A percentile compares a stretch with the other conserved stretches of the same genome.
Evolutionary conservation across 495 filamentous ascomycete species (phyloP).

Genomic region (Penicillium arizonense): DNA sequence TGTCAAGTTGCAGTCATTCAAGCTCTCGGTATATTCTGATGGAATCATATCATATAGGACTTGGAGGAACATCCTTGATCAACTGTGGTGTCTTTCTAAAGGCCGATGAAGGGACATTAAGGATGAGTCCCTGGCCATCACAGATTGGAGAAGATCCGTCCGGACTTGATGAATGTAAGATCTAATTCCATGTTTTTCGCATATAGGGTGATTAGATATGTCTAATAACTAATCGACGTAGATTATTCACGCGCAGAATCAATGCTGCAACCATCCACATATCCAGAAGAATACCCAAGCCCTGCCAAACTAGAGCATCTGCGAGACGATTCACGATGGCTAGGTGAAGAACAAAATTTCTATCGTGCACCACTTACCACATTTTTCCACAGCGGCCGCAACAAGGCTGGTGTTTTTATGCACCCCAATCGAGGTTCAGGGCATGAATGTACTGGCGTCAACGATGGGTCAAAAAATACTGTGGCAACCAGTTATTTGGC

Average conservation of each 20-base stretch:
- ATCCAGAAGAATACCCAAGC: constrained; percentile 55
- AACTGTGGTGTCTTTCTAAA: constrained; percentile 68
- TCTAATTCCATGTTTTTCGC: not conserved
- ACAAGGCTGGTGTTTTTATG: constrained; percentile 63
- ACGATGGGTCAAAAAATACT: constrained; percentile 66
- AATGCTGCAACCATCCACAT: constrained; percentile 58
- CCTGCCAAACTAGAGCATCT: constrained; percentile 58
- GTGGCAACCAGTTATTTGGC: constrained; percentile 64
- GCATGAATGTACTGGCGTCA: constrained; percentile 61
- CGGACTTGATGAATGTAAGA: constrained; percentile 50
- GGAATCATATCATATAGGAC: constrained; percentile 32
- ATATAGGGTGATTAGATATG: not conserved
- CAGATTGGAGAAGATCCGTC: constrained; percentile 51
- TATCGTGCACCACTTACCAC: constrained; percentile 60
- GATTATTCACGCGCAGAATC: constrained; percentile 55
- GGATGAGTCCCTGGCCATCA: constrained; percentile 57
- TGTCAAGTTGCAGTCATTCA: not conserved
- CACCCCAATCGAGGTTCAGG: constrained; percentile 56
- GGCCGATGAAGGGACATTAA: constrained; percentile 53
- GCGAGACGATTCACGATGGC: constrained; percentile 49
- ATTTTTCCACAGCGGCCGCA: constrained; percentile 56
- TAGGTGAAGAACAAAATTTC: constrained; percentile 54
- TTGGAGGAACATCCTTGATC: constrained; percentile 63
- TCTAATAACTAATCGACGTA: constrained; percentile 12
- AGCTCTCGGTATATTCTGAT: not conserved